Base-by-base conservation (phyloP, 164 flowering plant genomes). In the Chimonanthus praecox region DNA sequence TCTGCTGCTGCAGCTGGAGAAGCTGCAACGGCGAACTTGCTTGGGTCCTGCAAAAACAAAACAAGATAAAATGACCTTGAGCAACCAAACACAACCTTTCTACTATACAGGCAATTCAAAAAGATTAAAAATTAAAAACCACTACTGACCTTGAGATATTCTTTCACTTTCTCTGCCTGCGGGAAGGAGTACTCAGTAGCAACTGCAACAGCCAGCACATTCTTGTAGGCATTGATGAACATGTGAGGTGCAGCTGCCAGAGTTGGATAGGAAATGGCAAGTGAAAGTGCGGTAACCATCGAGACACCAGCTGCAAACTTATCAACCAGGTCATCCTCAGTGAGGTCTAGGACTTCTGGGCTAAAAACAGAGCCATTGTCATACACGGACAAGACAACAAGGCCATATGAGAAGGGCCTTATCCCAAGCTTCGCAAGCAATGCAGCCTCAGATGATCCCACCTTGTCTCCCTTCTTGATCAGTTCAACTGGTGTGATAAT, bases 11-110 rank as follows among this genome's bases (percentile, higher is more conserved):
- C 81, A 51, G 47, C 85, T 8, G 86, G 76, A 58, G 89, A 84
- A 4, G 60, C 79, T 7, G 86, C 85, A 64, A 73, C 87, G 3
- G 85, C 90, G 77, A 88, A 88, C 85, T 90, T 90, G 82, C 87
- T 82, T 2, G 92, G 92, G 77, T 90, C 91, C 94, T 90, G 77
- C 72, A 80, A 49, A 45, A 45, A 6, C 62, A 50, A 16, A 73
- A 69, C 44, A 82, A 11, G 47, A 18, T 18, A 4, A 44, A 33
- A 6, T 18, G 18, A 5, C 21, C 45, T 46, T 11, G 5, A 49
- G 10, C 51, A 6, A 6, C 20, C 5, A 49, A 7, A 15, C 3
- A 9, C 5, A 10, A 11, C 60, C 0, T 11, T 45, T 63, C 3
- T 18, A 21, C 3, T 18, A 21, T 6, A 21, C 43, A 63, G 18